Evolutionary conservation across 805 yeast genomes (phyloP), one percentile per base, ranked within the genome.

Genomic region (Metschnikowia hibisci): DNA sequence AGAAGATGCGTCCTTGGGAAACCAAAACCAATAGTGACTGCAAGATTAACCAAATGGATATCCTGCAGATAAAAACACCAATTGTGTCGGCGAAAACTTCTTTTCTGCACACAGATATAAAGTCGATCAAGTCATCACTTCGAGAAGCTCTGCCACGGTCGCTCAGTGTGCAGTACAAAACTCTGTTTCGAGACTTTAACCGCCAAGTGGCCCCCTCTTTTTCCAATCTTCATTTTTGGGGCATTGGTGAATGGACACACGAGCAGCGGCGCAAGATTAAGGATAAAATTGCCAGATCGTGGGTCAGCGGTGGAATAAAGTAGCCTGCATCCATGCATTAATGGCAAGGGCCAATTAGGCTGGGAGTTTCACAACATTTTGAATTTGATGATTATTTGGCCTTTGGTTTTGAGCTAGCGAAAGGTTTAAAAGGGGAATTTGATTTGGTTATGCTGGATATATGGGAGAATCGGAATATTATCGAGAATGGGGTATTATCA

Each of bases 11-110:
- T 48, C 81, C 83, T 3, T 80, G 86, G 86, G 85, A 76, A 14
- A 27, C 32, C 4, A 9, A 18, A 5, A 9, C 14, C n/a, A n/a
- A n/a, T n/a, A n/a, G n/a, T 14, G 59, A 69, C 43, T 82, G 87
- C 87, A 62, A 69, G 3, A 87, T 85, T 4, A 57, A 77, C 1
- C 74, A 75, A 35, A 49, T 51, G 2, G 47, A 65, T 4, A 69
- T 76, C 76, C 62, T 86, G 50, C 81, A 82, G 4, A 79, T 85
- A 85, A 84, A 74, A 15, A 30, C 3, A 8, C n/a, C n/a, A n/a
- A n/a, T n/a, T n/a, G n/a, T n/a, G n/a, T n/a, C n/a, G n/a, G n/a
- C n/a, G n/a, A n/a, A n/a, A n/a, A n/a, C n/a, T n/a, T n/a, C n/a
- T n/a, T n/a, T 45, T 8, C 44, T 32, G 45, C 29, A 11, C 15